These are phyloP conservation scores for Macroventuria anomochaeta DNA, from an alignment of 2,329 filamentous ascomycete species.

Conservation along the genomic window DNA sequence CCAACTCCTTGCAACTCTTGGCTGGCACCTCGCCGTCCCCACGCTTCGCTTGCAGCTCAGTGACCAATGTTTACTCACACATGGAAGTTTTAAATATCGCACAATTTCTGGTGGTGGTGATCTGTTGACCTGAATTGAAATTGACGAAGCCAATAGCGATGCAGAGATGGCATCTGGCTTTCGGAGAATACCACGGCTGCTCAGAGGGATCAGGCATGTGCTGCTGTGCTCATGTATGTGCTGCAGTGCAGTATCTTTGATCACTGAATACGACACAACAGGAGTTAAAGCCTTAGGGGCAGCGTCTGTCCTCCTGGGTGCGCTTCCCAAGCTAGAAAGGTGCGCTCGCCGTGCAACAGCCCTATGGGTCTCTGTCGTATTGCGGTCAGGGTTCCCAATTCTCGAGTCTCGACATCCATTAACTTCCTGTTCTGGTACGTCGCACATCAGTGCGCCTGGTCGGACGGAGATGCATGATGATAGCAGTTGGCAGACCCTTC, in stretches of 20 bases:
- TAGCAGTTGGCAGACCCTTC: background rate
- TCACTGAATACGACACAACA: conserved; percentile 19
- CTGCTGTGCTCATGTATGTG: conserved; percentile 11
- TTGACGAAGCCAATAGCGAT: conserved; percentile 2
- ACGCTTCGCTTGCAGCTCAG: conserved; percentile 19
- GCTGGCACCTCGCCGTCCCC: conserved; percentile 16
- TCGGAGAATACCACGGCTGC: conserved; percentile 13
- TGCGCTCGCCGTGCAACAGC: conserved; percentile 7
- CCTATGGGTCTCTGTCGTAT: conserved; percentile 6
- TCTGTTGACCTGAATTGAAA: conserved; percentile 2
- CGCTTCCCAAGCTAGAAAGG: conserved; percentile 7
- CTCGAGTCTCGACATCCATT: conserved; percentile 5
- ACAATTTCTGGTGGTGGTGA: background rate
- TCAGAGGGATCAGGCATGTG: conserved; percentile 7
- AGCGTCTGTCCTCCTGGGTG: conserved; percentile 1
- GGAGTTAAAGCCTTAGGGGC: conserved; percentile 4
- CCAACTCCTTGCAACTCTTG: conserved; percentile 6
- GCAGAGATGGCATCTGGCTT: background rate
- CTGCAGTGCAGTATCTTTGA: conserved; percentile 23
- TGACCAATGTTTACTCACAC: conserved; percentile 5
- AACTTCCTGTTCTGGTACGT: conserved; percentile 13
- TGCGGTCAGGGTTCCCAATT: background rate
- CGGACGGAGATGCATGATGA: background rate
- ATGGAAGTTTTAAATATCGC: background rate
- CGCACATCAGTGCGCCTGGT: conserved; percentile 8